Conservation (phyloP, 2,329 filamentous ascomycete species). For the Septoria linicola region DNA sequence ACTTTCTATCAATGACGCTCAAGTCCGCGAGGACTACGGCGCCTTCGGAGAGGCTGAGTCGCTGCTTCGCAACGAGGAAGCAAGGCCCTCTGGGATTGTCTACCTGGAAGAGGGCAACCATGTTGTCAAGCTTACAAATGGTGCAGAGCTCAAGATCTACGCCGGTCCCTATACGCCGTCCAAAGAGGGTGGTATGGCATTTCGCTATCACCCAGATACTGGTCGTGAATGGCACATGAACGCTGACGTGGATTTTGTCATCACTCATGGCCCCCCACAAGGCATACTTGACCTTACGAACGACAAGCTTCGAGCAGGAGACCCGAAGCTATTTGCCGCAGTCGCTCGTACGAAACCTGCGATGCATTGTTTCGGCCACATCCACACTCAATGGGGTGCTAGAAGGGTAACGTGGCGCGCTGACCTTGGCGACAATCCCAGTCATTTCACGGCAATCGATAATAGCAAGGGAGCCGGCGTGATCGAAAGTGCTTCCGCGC, state of each 20-base stretch:
- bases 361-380: constrained; percentile 64
- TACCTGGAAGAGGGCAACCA: constrained; percentile 58
- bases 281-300: constrained; percentile 50
- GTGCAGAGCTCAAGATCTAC: constrained; percentile 54
- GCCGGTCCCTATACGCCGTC: constrained; percentile 56
- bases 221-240: constrained; percentile 36
- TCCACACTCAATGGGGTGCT: constrained; percentile 57
- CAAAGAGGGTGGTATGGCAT: constrained; percentile 46
- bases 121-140: constrained; percentile 49
- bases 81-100: constrained; percentile 48
- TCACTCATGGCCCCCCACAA: constrained; percentile 61
- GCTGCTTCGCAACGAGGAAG: constrained; percentile 32
- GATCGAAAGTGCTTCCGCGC: constrained; percentile 33
- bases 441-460: constrained; percentile 51
- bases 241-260: constrained; percentile 53
- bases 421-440: constrained; percentile 22
- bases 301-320: constrained; percentile 49
- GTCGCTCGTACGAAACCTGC: constrained; percentile 51
- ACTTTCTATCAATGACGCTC: neutral
- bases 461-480: constrained; percentile 41
- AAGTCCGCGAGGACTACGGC: constrained; percentile 17
- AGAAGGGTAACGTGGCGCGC: constrained; percentile 43
- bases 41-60: constrained; percentile 20
- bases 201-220: constrained; percentile 45
- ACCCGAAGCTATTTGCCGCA: constrained; percentile 54